Evolutionary conservation across 2,329 filamentous ascomycete species (phyloP).

Genomic region (Paecilomyces sp.): DNA sequence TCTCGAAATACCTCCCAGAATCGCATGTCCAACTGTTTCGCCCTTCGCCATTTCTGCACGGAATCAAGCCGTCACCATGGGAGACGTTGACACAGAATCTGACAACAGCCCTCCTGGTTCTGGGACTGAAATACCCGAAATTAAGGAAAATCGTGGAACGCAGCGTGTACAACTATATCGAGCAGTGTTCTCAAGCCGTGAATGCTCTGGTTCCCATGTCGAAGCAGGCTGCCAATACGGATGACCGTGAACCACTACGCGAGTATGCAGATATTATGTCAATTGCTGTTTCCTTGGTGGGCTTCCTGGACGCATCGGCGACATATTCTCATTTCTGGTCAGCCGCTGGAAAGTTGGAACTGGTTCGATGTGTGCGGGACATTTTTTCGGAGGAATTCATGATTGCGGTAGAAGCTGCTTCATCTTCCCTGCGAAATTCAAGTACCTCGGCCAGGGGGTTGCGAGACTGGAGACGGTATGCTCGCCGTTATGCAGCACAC

Average conservation of each 20-base stretch:
- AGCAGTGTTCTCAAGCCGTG: constrained; percentile 61
- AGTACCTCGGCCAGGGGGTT: constrained; percentile 57
- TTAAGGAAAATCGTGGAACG: constrained; percentile 61
- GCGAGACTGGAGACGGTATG: constrained; percentile 81
- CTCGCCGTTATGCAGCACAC: constrained; percentile 71
- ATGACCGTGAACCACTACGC: constrained; percentile 31
- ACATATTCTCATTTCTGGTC: constrained; percentile 76
- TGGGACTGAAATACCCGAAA: constrained; percentile 65
- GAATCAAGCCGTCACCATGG: constrained; percentile 80
- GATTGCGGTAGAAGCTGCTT: constrained; percentile 77
- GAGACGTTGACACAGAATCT: constrained; percentile 75
- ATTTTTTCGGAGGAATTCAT: constrained; percentile 80
- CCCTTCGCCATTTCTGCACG: constrained; percentile 73
- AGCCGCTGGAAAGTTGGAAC: constrained; percentile 61
- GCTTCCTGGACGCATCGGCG: constrained; percentile 78
- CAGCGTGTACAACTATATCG: constrained; percentile 65
- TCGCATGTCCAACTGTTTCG: constrained; percentile 72
- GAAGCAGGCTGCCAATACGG: constrained; percentile 49
- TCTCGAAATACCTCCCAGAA: constrained; percentile 79
- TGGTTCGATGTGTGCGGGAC: constrained; percentile 64
- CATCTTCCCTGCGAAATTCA: constrained; percentile 82
- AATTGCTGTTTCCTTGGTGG: constrained; percentile 76
- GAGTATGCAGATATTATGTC: constrained; percentile 65
- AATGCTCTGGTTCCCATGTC: constrained; percentile 47
- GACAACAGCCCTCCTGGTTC: constrained; percentile 69